Evolutionary conservation across 139 green algal genomes (phyloP).

Genomic region (Chlorella sp.): DNA sequence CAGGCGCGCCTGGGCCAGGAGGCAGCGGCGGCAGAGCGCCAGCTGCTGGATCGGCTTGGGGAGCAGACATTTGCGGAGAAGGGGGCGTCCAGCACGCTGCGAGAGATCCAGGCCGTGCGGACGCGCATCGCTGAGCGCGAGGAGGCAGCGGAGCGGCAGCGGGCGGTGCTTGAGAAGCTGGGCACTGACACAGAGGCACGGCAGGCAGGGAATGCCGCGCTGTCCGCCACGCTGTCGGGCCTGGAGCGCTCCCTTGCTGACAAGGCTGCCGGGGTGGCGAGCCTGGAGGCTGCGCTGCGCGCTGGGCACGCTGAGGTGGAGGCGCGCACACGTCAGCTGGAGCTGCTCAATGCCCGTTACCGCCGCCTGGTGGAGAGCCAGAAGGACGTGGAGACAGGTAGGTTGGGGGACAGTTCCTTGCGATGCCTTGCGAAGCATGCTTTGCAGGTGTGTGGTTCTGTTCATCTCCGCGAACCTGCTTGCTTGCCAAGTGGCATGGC

Average conservation of each 20-base stretch:
- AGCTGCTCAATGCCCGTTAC: constrained; percentile 81
- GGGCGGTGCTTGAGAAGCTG: constrained; percentile 88
- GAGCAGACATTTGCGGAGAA: constrained; percentile 89
- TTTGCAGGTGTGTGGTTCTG: too few species aligned
- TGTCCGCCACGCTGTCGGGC: constrained; percentile 74
- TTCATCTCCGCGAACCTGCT: too few species aligned
- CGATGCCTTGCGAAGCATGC: too few species aligned
- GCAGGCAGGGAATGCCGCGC: constrained; percentile 71
- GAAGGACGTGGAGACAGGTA: constrained; percentile 62
- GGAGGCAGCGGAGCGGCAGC: constrained; percentile 65
- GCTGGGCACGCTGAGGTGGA: constrained; percentile 86
- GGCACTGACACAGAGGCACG: constrained; percentile 58
- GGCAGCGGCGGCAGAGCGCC: constrained; percentile 62
- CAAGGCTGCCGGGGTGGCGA: constrained; percentile 50
- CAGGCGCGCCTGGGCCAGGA: constrained; percentile 65
- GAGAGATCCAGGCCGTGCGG: constrained; percentile 61
- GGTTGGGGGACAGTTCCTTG: not conserved
- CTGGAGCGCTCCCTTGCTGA: constrained; percentile 80
- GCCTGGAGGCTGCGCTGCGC: constrained; percentile 73
- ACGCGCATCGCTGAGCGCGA: constrained; percentile 63
- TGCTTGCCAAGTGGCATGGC: too few species aligned
- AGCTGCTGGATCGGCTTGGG: constrained; percentile 74
- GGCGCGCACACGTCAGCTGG: constrained; percentile 85
- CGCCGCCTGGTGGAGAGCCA: constrained; percentile 59
- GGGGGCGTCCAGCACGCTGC: constrained; percentile 68